Conservation (phyloP, 208 protist genomes). For the Crithidia expoeki region DNA sequence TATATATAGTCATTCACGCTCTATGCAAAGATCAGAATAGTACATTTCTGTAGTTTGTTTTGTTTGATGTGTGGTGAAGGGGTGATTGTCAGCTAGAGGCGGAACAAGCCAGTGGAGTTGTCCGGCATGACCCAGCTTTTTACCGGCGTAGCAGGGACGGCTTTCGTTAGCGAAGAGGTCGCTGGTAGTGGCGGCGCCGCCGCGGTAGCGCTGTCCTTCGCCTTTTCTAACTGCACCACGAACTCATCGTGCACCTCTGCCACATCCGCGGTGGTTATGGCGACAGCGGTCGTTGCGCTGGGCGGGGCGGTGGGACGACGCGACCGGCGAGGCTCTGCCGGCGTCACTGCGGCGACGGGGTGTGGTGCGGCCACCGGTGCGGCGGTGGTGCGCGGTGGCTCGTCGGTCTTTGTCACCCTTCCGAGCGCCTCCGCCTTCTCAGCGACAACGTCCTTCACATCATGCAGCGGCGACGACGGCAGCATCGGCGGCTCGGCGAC, state of each 20-base stretch:
- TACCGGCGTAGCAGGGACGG: neutral
- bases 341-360: neutral
- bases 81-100: slow-evolving; percentile 12
- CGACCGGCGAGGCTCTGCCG: neutral
- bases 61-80: neutral
- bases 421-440: neutral
- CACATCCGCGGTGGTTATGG: slow-evolving; percentile 8
- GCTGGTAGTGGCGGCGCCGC: neutral
- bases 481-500: neutral
- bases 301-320: neutral
- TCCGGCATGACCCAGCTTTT: slow-evolving; percentile 27
- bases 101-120: slow-evolving; percentile 36
- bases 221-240: slow-evolving; percentile 32
- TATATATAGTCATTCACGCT: neutral
- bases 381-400: neutral
- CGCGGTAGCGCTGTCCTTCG: slow-evolving; percentile 15
- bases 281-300: neutral
- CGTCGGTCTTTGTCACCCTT: neutral
- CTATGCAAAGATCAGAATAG: slow-evolving; percentile 20
- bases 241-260: slow-evolving; percentile 26
- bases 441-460: neutral
- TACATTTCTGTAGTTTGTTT: slow-evolving; percentile 15
- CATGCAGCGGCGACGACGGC: neutral
- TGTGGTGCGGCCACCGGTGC: neutral
- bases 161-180: neutral